Conservation (phyloP, 192 early-diverging fungal genomes). For the Entomortierella beljakovae region DNA sequence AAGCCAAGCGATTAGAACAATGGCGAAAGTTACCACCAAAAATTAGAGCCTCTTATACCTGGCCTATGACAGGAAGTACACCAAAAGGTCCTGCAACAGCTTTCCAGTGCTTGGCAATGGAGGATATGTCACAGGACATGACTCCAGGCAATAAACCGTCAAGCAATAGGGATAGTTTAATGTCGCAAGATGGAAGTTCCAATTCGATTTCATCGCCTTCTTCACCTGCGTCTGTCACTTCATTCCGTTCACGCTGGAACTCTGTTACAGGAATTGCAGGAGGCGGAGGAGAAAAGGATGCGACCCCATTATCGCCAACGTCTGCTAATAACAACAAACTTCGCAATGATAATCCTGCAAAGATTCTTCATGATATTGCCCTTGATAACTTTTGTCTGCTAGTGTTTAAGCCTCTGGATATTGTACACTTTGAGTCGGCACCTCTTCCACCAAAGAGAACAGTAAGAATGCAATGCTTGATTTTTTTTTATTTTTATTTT, state of each 20-base stretch:
- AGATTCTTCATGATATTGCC: conserved; percentile 73
- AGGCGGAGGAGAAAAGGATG: not conserved
- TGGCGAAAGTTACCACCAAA: conserved; percentile 68
- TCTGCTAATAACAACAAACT: conserved; percentile 16
- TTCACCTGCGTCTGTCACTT: conserved; percentile 43
- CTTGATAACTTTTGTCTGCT: conserved; percentile 82
- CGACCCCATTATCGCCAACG: conserved; percentile 4
- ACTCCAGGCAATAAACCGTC: not conserved
- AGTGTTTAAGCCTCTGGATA: conserved; percentile 71
- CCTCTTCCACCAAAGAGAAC: conserved; percentile 62
- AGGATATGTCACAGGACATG: conserved; percentile 55
- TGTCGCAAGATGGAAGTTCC: conserved; percentile 41
- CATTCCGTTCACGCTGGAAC: conserved; percentile 51
- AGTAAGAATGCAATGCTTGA: conserved; percentile 37
- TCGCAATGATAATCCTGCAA: conserved; percentile 60
- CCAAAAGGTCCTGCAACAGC: conserved; percentile 59
- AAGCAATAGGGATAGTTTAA: conserved; percentile 32
- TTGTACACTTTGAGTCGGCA: conserved; percentile 68
- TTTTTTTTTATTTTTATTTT: not conserved
- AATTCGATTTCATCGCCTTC: conserved; percentile 44
- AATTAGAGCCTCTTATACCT: conserved; percentile 75
- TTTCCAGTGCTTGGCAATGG: conserved; percentile 69
- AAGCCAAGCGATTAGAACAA: conserved; percentile 63
- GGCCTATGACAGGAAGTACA: conserved; percentile 72
- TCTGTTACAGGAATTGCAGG: not conserved